Base-by-base conservation (phyloP, 1,284 basidiomycete species). In the Papiliotrema flavescens region DNA sequence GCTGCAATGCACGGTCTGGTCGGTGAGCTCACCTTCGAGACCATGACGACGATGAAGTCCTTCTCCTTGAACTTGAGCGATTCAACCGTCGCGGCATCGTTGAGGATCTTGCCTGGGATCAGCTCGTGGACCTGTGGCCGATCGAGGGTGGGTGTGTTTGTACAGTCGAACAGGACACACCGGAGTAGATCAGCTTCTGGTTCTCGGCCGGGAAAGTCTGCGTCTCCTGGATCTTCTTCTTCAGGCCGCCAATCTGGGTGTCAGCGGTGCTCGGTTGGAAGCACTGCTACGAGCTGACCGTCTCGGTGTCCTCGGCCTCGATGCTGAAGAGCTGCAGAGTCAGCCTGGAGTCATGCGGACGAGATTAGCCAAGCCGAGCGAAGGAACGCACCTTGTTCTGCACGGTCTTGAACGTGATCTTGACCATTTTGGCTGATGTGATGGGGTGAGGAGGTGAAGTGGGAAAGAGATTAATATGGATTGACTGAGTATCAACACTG, bases 11-110 rank as follows among this genome's bases (percentile, higher is more conserved):
- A 9, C 34, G 22, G 17, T 40, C 20, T 24, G 39, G 26, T 23
- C 24, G 43, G 14, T 26, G 23, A 23, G 70, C 79, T 57, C 62
- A 93, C 92, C 85, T 97, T 98, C 52, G 91, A 86, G 44, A 98
- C 90, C 95, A 98, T 98, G 46, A 98, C 84, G 19, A 99, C 96
- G 56, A 98, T 80, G 80, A 99, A 99, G 75, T 97, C 95, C 80
- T 97, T 98, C 79, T 98, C 95, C 79, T 97, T 95, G 80, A 98
- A 90, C 57, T 88, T 86, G 71, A 88, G 90, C 54, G 87, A 87
- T 62, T 85, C 89, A 39, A 99, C 83, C 1, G 87, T 88, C 80
- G 93, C 93, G 56, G 86, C 84, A 76, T 99, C 93, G 19, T 84
- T 77, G 39, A 98, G 82, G 47, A 99, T 89, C 81, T 97, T 96